These are phyloP conservation scores for Neoboletus magnificus DNA, from an alignment of 768 basidiomycete species.

Conservation along the genomic window DNA sequence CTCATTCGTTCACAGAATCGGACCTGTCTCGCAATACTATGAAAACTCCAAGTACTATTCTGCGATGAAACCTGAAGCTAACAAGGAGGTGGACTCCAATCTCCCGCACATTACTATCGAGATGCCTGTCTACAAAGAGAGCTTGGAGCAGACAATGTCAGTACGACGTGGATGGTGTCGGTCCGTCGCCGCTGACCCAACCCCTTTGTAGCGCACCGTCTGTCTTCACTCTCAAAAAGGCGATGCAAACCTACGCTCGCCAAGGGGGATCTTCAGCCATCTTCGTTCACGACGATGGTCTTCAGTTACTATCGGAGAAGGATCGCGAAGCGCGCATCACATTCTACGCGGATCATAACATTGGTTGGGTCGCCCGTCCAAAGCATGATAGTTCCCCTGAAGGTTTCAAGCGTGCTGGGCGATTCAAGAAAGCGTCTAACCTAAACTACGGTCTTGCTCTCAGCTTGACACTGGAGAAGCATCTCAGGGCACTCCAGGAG, in stretches of 20 bases:
- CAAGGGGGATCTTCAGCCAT: conserved; percentile 60
- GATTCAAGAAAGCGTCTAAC: conserved; percentile 94
- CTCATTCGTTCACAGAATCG: conserved; percentile 45
- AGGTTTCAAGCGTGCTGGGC: conserved; percentile 51
- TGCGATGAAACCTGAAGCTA: conserved; percentile 57
- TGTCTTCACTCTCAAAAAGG: conserved; percentile 61
- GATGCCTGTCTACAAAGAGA: conserved; percentile 88
- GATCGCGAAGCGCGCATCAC: conserved; percentile 48
- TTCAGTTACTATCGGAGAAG: conserved; percentile 45
- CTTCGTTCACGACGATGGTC: conserved; percentile 61
- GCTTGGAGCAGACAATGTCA: conserved; percentile 77
- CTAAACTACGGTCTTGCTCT: conserved; percentile 73
- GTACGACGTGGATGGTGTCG: conserved; percentile 23
- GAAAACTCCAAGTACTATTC: conserved; percentile 86
- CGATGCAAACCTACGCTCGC: conserved; percentile 62
- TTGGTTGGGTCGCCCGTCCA: conserved; percentile 61
- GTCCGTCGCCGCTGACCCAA: neutral
- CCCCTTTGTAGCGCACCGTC: conserved; percentile 51
- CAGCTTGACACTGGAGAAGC: conserved; percentile 33
- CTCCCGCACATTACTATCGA: conserved; percentile 78
- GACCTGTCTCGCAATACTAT: conserved; percentile 82
- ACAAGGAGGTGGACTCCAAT: conserved; percentile 57
- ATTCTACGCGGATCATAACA: conserved; percentile 56
- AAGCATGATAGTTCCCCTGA: conserved; percentile 30
- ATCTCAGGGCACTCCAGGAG: conserved; percentile 38